A percentile compares a stretch with the other conserved stretches of the same genome.
Evolutionary conservation across 1,284 basidiomycete genomes (phyloP).

Genomic region (Trichosporon coremiiforme): DNA sequence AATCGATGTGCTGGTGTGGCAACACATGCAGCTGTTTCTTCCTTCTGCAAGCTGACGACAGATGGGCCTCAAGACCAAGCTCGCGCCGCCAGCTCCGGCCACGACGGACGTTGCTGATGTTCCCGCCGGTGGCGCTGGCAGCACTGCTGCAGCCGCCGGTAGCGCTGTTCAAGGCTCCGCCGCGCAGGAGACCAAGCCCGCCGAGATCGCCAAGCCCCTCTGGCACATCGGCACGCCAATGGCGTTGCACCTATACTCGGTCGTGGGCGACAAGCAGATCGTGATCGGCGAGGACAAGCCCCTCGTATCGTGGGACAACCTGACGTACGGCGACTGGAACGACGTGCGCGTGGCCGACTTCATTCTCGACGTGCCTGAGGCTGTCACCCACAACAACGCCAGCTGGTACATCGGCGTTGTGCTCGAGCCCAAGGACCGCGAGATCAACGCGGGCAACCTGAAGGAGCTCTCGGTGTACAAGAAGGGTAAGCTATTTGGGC

Average conservation of each 20-base stretch:
- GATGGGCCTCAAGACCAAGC: constrained; percentile 2
- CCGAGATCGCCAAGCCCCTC: constrained; percentile 40
- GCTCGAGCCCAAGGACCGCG: constrained; percentile 64
- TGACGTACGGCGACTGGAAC: constrained; percentile 79
- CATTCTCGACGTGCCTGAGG: constrained; percentile 74
- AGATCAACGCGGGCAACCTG: constrained; percentile 62
- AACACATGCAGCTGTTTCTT: too few species aligned
- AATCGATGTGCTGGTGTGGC: too few species aligned
- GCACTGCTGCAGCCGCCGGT: constrained; percentile 17
- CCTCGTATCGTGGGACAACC: constrained; percentile 67
- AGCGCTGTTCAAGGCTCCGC: constrained; percentile 11
- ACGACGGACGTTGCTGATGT: constrained; percentile 23
- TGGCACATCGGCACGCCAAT: constrained; percentile 57
- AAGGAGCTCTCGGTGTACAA: constrained; percentile 71
- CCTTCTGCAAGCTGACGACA: constrained; percentile 12
- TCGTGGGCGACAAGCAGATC: constrained; percentile 55
- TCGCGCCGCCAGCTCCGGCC: constrained; percentile 29
- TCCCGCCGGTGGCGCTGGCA: constrained; percentile 20
- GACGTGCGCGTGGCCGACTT: constrained; percentile 68
- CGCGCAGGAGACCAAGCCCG: constrained; percentile 15
- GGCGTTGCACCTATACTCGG: constrained; percentile 69
- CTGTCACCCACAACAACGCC: constrained; percentile 69
- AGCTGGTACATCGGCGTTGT: constrained; percentile 82
- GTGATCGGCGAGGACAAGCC: constrained; percentile 48
- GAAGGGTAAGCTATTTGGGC: constrained; percentile 74